A percentile compares a stretch with the other conserved stretches of the same genome.
Conservation (phyloP, 2,329 filamentous ascomycete species). For the Neurospora sp. region DNA sequence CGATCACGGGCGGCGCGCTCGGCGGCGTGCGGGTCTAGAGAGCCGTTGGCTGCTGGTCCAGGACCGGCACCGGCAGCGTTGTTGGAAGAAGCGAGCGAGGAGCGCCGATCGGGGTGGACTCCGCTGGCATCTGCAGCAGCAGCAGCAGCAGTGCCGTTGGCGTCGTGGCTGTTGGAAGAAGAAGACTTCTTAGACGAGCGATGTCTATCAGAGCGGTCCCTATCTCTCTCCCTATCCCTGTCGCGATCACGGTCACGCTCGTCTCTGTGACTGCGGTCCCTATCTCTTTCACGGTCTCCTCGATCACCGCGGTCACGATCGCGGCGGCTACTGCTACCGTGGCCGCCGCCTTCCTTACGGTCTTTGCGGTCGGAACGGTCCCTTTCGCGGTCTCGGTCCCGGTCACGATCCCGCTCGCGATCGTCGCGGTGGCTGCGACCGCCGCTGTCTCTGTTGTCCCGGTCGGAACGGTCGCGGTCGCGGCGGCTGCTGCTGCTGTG, state of each 20-base stretch:
- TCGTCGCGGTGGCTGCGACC: slow-evolving; percentile 28
- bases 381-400: slow-evolving; percentile 19
- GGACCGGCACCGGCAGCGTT: slow-evolving; percentile 1
- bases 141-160: slow-evolving; percentile 23
- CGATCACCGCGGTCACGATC: slow-evolving; percentile 34
- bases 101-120: slow-evolving; percentile 24
- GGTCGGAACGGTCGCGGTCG: slow-evolving; percentile 23
- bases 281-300: slow-evolving; percentile 32
- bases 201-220: slow-evolving; percentile 30
- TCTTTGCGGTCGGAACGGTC: slow-evolving; percentile 15
- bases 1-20: slow-evolving; percentile 59
- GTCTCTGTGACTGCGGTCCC: slow-evolving; percentile 26
- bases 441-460: slow-evolving; percentile 31
- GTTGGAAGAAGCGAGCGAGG: slow-evolving; percentile 24
- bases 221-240: slow-evolving; percentile 29
- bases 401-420: slow-evolving; percentile 35
- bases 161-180: slow-evolving; percentile 21
- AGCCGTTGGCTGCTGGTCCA: slow-evolving; percentile 12
- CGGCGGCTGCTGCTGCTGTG: slow-evolving; percentile 14
- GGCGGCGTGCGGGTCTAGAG: slow-evolving; percentile 52
- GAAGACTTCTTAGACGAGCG: not conserved
- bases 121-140: slow-evolving; percentile 1
- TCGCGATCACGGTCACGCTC: slow-evolving; percentile 38
- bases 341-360: slow-evolving; percentile 12
- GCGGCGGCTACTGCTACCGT: not conserved